Percentiles rank a stretch among this genome's conserved stretches.
Conservation (phyloP, 176 grass and related monocot genomes). For the Cenchrus fungigraminus region DNA sequence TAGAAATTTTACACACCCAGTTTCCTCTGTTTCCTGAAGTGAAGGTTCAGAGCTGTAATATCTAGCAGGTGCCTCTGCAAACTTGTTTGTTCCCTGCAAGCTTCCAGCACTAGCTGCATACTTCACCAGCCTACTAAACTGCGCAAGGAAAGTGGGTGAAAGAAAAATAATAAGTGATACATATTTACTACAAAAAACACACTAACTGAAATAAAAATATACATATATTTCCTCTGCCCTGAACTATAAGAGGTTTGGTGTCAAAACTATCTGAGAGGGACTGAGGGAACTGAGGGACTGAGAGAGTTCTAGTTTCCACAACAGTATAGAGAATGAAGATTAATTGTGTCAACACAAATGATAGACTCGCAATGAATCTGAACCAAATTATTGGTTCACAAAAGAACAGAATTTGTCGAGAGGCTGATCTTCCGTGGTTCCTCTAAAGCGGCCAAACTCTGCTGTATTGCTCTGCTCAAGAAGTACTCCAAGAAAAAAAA, state of each 20-base stretch:
- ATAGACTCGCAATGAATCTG: background rate
- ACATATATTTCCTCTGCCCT: background rate
- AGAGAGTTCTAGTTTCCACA: background rate
- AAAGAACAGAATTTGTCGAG: background rate
- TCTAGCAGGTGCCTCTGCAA: constrained; percentile 49
- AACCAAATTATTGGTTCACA: background rate
- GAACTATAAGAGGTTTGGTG: background rate
- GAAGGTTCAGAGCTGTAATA: constrained; percentile 67
- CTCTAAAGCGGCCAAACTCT: background rate
- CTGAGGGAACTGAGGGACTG: too few species aligned
- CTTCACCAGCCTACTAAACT: constrained; percentile 56
- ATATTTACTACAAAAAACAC: background rate
- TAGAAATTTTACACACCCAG: constrained; percentile 52
- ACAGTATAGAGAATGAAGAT: background rate
- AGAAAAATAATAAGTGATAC: background rate
- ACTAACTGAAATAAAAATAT: background rate
- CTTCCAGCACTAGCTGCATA: constrained; percentile 41
- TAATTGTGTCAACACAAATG: background rate
- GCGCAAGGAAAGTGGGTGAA: background rate
- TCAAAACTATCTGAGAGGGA: background rate
- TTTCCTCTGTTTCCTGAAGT: constrained; percentile 61
- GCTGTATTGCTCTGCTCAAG: background rate
- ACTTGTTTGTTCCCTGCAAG: constrained; percentile 39
- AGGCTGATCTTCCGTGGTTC: background rate
- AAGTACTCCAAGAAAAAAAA: background rate